Evolutionary conservation across 1,284 basidiomycete species (phyloP).

Genomic region (Filobasidium uniguttulatum): DNA sequence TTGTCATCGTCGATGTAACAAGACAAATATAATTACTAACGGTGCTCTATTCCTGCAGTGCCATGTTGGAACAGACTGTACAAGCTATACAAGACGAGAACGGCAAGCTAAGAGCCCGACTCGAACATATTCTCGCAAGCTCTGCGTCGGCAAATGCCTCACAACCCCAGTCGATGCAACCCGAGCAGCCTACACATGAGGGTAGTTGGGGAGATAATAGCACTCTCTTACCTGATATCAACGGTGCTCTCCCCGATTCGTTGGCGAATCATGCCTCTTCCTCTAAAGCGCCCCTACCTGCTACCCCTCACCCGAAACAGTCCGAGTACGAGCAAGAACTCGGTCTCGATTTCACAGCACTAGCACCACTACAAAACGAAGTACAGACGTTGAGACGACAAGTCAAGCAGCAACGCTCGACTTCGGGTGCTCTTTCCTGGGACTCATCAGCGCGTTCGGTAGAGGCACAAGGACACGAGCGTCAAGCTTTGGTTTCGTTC

Average conservation of each 20-base stretch:
- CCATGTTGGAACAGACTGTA: slow-evolving; percentile 26
- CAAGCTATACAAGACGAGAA: slow-evolving; percentile 30
- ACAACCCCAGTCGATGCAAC: not conserved
- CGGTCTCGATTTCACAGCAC: not conserved
- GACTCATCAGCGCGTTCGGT: slow-evolving; percentile 10
- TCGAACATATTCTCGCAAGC: slow-evolving; percentile 17
- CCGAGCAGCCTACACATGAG: not conserved
- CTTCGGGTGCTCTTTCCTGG: slow-evolving; percentile 10
- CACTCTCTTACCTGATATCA: too few species aligned
- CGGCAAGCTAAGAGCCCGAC: slow-evolving; percentile 21
- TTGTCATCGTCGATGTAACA: not conserved
- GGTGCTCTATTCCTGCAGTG: slow-evolving; percentile 14
- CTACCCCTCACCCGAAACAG: too few species aligned
- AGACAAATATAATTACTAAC: not conserved
- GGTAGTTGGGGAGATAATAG: too few species aligned
- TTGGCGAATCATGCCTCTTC: too few species aligned
- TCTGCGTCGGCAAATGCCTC: not conserved
- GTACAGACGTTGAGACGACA: slow-evolving; percentile 13
- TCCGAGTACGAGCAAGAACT: not conserved
- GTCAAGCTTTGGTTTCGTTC: slow-evolving; percentile 19
- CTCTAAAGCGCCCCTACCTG: too few species aligned
- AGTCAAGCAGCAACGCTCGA: slow-evolving; percentile 2
- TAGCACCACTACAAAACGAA: slow-evolving; percentile 1
- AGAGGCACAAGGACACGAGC: too few species aligned
- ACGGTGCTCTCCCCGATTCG: too few species aligned